Conservation (phyloP, 345 rosid species). For the Camelina laxa region DNA sequence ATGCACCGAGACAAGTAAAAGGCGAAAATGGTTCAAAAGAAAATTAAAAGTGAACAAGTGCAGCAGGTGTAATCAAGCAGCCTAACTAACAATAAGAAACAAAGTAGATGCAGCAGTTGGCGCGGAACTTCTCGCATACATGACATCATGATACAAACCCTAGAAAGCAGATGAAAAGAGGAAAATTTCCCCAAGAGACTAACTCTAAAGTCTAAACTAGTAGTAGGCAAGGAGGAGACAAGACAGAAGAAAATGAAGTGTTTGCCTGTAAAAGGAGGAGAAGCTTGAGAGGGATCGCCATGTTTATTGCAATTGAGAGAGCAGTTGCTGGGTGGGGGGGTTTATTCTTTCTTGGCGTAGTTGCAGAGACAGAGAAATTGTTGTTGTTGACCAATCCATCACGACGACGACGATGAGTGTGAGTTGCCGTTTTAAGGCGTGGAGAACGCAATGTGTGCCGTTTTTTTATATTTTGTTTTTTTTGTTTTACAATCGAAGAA, state of each 20-base stretch:
- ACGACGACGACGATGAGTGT: not conserved
- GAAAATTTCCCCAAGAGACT: no score
- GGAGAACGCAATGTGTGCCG: constrained; percentile 13
- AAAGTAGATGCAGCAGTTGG: constrained; percentile 8
- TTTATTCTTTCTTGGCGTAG: not conserved
- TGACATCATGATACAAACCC: not conserved
- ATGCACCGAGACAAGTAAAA: not conserved
- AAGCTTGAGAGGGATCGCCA: constrained; percentile 37
- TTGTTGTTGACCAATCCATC: no score
- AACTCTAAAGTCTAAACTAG: no score
- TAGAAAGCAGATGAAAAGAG: not conserved
- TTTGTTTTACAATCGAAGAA: not conserved
- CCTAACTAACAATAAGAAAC: not conserved
- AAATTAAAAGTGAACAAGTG: not conserved
- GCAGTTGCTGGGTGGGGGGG: not conserved
- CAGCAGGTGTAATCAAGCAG: no score
- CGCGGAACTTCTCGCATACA: not conserved
- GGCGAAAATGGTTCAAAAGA: not conserved
- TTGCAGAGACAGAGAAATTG: no score
- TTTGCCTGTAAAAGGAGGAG: constrained; percentile 47
- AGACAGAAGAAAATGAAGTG: not conserved
- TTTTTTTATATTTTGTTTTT: not conserved
- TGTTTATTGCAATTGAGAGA: not conserved
- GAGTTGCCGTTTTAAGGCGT: constrained; percentile 31
- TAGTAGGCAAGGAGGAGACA: not conserved